Evolutionary conservation across 139 green algal genomes (phyloP).

Genomic region (Chlorella ohadii): DNA sequence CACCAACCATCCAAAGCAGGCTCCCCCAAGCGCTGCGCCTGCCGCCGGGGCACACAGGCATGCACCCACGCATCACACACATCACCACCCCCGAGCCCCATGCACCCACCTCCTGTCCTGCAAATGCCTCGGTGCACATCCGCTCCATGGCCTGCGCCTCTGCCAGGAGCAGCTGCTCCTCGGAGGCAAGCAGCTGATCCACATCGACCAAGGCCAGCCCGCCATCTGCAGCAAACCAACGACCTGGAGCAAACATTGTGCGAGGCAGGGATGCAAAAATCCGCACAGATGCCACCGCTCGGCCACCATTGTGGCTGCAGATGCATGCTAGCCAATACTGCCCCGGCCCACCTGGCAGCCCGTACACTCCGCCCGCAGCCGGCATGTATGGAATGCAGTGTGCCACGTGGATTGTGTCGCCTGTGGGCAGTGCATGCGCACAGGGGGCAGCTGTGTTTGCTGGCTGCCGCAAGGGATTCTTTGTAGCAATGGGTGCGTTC

Average conservation of each 20-base stretch:
- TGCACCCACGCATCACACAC: background rate
- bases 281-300: no score
- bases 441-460: no score
- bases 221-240: conserved; percentile 33
- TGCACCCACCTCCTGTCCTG: conserved; percentile 4
- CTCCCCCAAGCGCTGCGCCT: no score
- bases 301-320: no score
- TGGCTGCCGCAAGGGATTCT: no score
- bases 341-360: conserved; percentile 26
- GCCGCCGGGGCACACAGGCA: no score
- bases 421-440: background rate
- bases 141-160: background rate
- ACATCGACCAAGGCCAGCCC: conserved; percentile 38
- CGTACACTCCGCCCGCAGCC: conserved; percentile 7
- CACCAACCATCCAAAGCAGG: no score
- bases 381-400: conserved; percentile 39
- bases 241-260: no score
- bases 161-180: conserved; percentile 38
- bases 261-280: no score
- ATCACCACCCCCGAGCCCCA: background rate
- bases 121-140: background rate
- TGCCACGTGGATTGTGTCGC: conserved; percentile 31
- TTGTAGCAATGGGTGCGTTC: no score
- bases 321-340: no score
- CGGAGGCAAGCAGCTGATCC: conserved; percentile 23